A percentile compares a stretch with the other conserved stretches of the same genome.
Evolutionary conservation across 2,329 filamentous ascomycete genomes (phyloP).

Genomic region (Penicillium sp.): DNA sequence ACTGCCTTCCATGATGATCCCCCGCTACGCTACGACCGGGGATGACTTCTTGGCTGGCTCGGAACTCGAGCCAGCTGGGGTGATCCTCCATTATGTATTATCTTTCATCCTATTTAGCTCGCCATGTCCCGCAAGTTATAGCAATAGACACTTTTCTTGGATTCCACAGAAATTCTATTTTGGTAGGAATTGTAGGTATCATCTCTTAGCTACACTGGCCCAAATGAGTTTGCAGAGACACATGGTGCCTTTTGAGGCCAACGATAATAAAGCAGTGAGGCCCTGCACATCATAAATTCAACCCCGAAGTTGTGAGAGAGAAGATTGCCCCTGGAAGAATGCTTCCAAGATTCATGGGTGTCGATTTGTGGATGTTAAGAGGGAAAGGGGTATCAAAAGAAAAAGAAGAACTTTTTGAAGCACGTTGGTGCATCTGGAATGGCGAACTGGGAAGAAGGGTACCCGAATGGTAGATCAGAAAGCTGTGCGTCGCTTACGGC

Average conservation of each 20-base stretch:
- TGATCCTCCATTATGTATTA: slow-evolving; percentile 30
- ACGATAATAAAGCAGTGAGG: not conserved
- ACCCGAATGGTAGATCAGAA: slow-evolving; percentile 48
- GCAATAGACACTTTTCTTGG: slow-evolving; percentile 25
- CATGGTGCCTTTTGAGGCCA: not conserved
- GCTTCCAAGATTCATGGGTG: not conserved
- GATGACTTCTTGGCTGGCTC: slow-evolving; percentile 11
- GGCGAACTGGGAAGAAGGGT: not conserved
- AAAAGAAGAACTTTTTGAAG: not conserved
- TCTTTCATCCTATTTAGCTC: slow-evolving; percentile 29
- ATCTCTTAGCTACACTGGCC: not conserved
- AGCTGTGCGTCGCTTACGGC: slow-evolving; percentile 75
- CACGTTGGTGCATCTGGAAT: not conserved
- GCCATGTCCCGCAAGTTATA: slow-evolving; percentile 26
- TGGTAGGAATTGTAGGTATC: not conserved
- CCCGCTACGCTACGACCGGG: slow-evolving; percentile 24
- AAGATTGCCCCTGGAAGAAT: not conserved
- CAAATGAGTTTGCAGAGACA: not conserved
- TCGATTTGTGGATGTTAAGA: not conserved
- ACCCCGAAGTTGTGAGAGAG: not conserved
- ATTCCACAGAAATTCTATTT: slow-evolving; percentile 10
- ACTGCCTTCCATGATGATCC: slow-evolving; percentile 12
- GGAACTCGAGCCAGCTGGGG: not conserved
- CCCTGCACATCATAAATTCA: not conserved
- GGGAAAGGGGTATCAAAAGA: slow-evolving; percentile 12